phyloP scores from a whole-genome alignment of 2,329 filamentous ascomycete genomes.

The Karstenula rhodostoma region DNA sequence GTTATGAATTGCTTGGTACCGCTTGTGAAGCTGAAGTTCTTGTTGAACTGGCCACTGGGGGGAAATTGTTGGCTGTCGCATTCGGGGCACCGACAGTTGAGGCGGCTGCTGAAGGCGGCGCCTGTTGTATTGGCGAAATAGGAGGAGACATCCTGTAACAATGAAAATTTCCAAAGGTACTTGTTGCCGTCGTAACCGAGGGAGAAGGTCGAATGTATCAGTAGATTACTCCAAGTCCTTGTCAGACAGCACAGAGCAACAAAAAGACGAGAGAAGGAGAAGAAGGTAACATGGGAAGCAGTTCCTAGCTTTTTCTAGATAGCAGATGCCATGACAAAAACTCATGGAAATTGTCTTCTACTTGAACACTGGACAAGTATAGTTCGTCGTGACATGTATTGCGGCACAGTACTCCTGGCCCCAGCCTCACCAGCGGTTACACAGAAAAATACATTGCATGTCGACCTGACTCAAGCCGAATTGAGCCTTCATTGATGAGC shows the following conservation, averaged over 20 bases:
- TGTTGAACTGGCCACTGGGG: not conserved
- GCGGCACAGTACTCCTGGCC: constrained; percentile 15
- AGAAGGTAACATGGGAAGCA: not conserved
- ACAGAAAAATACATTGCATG: not conserved
- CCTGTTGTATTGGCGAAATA: not conserved
- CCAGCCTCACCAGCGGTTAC: constrained; percentile 17
- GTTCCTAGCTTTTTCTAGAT: not conserved
- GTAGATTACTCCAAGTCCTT: not conserved
- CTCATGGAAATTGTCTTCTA: not conserved
- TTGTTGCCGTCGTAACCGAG: not conserved
- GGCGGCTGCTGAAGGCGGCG: not conserved
- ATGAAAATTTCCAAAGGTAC: not conserved
- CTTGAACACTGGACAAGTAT: not conserved
- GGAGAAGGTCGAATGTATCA: not conserved
- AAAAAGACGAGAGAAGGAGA: not conserved
- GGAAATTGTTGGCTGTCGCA: not conserved
- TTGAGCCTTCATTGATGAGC: constrained; percentile 1
- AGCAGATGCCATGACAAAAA: not conserved
- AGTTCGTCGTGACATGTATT: constrained; percentile 8
- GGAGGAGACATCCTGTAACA: not conserved
- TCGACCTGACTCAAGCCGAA: not conserved
- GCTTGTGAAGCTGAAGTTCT: not conserved
- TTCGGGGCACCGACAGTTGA: not conserved
- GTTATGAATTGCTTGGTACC: not conserved
- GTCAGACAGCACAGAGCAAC: not conserved